phyloP scores from a whole-genome alignment of 192 early-diverging fungal species.

The Piromyces finnis region DNA sequence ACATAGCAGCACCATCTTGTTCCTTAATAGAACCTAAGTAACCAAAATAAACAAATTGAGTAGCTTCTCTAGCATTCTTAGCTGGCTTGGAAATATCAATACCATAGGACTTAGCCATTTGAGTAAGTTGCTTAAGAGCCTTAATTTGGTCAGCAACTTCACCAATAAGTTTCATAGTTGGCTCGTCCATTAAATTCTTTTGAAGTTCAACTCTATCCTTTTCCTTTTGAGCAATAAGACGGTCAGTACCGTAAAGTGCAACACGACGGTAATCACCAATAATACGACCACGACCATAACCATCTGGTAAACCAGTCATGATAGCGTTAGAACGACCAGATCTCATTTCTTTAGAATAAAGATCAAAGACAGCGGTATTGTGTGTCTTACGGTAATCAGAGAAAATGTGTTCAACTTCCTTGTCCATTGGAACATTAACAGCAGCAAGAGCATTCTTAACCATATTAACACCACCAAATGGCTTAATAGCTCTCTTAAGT shows the following conservation, averaged over 20 bases:
- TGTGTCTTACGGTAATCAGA: neutral
- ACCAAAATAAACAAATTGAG: conserved; percentile 6
- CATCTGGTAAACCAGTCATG: no score
- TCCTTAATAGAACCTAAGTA: conserved; percentile 9
- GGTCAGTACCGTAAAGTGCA: no score
- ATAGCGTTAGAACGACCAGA: no score
- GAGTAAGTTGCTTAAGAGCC: no score
- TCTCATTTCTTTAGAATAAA: neutral
- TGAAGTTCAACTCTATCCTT: conserved; percentile 2
- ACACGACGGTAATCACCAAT: conserved; percentile 6
- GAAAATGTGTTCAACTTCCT: neutral
- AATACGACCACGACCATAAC: conserved; percentile 5
- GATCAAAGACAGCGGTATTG: no score
- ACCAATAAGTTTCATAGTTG: neutral
- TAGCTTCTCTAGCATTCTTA: conserved; percentile 5
- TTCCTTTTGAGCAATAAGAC: conserved; percentile 1
- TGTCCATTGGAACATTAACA: no score
- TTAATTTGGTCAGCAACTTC: neutral
- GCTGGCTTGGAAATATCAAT: conserved; percentile 5
- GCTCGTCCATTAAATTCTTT: conserved; percentile 3
- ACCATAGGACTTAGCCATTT: neutral
- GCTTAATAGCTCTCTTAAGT: neutral
- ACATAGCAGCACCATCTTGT: conserved; percentile 8
- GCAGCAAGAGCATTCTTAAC: no score
- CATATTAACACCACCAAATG: no score